Conservation (phyloP, 169 alveolate genomes). For the Plasmodium falciparum region DNA sequence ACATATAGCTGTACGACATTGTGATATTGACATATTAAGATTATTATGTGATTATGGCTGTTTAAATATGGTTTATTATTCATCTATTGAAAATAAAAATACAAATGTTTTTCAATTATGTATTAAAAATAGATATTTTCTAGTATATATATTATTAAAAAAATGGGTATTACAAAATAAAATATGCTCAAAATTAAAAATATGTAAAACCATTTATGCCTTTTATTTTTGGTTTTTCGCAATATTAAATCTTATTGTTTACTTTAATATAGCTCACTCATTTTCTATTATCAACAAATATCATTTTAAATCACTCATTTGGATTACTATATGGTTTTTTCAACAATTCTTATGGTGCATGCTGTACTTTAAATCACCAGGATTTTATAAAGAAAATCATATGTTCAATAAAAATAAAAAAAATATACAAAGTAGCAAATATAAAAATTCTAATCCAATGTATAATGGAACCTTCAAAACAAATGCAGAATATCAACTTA, state of each 20-base stretch:
- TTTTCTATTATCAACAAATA: constrained; percentile 22
- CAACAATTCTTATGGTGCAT: constrained; percentile 63
- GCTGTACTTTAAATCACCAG: constrained; percentile 62
- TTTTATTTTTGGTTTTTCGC: constrained; percentile 84
- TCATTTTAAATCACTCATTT: constrained; percentile 22
- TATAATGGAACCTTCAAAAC: constrained; percentile 28
- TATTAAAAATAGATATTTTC: constrained; percentile 72
- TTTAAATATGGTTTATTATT: constrained; percentile 37
- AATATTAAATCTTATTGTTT: constrained; percentile 76
- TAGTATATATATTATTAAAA: constrained; percentile 44
- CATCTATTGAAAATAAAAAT: constrained; percentile 61
- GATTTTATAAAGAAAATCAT: constrained; percentile 55
- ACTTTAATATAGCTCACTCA: constrained; percentile 27
- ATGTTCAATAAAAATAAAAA: constrained; percentile 11
- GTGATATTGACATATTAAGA: constrained; percentile 78
- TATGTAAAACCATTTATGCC: constrained; percentile 82
- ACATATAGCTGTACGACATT: constrained; percentile 83
- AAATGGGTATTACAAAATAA: constrained; percentile 77
- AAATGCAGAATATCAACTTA: constrained; percentile 57
- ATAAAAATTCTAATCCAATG: constrained; percentile 6
- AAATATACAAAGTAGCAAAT: not conserved
- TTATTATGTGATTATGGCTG: constrained; percentile 71
- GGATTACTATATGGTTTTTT: constrained; percentile 50
- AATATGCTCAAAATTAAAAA: constrained; percentile 77
- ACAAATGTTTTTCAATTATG: constrained; percentile 72